These are phyloP conservation scores for Mikania micrantha DNA, from an alignment of 129 eudicot genomes.

Conservation along the genomic window DNA sequence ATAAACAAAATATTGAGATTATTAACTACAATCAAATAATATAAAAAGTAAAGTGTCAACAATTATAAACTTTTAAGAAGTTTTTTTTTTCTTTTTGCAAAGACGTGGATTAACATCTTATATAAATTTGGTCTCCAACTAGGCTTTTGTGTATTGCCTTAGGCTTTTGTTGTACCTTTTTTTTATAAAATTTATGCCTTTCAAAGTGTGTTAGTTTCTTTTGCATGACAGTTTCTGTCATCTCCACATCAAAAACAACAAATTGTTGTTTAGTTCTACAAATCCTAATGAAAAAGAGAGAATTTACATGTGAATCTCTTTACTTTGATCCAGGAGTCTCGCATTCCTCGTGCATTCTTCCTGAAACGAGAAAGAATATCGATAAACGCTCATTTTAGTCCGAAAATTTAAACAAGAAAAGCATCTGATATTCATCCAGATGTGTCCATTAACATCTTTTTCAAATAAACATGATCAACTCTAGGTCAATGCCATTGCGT, in stretches of 20 bases:
- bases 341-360: slow-evolving; percentile 57
- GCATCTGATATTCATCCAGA: no score
- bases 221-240: no score
- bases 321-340: slow-evolving; percentile 33
- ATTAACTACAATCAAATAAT: not conserved
- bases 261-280: no score
- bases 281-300: not conserved
- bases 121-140: not conserved
- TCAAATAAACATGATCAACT: no score
- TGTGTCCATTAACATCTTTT: no score
- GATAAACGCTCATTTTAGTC: not conserved
- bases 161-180: not conserved
- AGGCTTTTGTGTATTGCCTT: not conserved
- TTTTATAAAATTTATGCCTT: not conserved
- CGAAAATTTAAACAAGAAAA: no score
- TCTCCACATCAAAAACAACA: no score
- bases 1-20: not conserved
- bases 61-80: not conserved
- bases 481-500: no score
- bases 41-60: not conserved
- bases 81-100: not conserved
- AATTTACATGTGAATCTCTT: slow-evolving; percentile 1
- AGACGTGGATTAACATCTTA: not conserved
- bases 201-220: no score
- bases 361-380: slow-evolving; percentile 13